Percentiles rank a stretch among this genome's conserved stretches.
phyloP scores from a whole-genome alignment of 257 asterid species.

The Solanum boliviense region DNA sequence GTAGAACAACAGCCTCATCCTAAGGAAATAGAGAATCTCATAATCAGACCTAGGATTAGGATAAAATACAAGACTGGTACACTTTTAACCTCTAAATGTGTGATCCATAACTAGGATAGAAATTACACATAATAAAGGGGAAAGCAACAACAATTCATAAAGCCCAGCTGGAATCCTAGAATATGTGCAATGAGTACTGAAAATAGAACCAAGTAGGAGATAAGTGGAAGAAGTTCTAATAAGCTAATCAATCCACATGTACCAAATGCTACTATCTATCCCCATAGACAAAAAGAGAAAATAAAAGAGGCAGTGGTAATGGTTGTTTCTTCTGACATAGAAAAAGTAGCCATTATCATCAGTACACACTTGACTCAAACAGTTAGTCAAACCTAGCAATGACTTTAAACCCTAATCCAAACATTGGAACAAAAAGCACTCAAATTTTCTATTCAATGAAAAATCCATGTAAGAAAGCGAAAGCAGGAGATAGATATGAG shows the following conservation, averaged over 20 bases:
- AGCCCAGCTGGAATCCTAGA: neutral
- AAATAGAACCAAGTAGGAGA: neutral
- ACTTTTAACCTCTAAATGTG: neutral
- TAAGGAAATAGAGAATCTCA: neutral
- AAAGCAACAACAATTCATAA: neutral
- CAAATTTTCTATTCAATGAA: neutral
- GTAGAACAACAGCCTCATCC: slow-evolving; percentile 43
- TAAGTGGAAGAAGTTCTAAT: neutral
- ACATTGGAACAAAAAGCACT: neutral
- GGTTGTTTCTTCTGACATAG: neutral
- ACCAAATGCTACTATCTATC: neutral
- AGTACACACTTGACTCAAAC: neutral
- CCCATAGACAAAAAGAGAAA: neutral
- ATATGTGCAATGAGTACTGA: neutral
- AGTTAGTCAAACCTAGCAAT: neutral
- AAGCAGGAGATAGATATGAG: neutral
- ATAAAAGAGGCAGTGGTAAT: neutral
- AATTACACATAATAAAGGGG: neutral
- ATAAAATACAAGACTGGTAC: neutral
- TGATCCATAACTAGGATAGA: neutral
- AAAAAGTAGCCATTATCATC: neutral
- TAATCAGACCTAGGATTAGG: neutral
- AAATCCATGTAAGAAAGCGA: neutral
- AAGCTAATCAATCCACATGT: neutral
- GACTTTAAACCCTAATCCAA: neutral